These are phyloP conservation scores for Eremothecium sinecaudum DNA, from an alignment of 1,139 yeast genomes.

Conservation along the genomic window DNA sequence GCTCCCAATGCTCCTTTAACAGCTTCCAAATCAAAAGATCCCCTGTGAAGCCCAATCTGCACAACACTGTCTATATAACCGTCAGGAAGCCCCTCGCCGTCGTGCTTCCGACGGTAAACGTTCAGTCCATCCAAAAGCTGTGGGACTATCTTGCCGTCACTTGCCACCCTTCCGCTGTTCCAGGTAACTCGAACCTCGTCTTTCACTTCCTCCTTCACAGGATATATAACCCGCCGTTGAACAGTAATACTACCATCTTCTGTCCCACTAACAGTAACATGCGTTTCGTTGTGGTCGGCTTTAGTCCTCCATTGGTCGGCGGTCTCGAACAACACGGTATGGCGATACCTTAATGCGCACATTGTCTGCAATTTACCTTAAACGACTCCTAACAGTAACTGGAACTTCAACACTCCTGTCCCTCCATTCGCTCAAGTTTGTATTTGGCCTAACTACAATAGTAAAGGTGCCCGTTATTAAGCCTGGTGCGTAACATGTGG, in stretches of 20 bases:
- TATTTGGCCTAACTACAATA: too few species aligned
- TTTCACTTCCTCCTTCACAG: not conserved
- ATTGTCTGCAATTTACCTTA: too few species aligned
- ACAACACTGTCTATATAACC: conserved; percentile 12
- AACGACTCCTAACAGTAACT: too few species aligned
- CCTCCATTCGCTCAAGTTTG: too few species aligned
- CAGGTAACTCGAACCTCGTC: conserved; percentile 16
- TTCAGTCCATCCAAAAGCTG: conserved; percentile 17
- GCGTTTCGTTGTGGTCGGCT: conserved; percentile 13
- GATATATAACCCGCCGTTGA: conserved; percentile 12
- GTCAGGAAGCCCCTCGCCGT: not conserved
- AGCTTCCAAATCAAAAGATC: conserved; percentile 8
- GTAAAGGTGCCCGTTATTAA: too few species aligned
- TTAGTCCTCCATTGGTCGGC: conserved; percentile 13
- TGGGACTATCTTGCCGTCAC: conserved; percentile 5
- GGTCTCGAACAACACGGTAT: conserved; percentile 15
- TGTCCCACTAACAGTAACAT: conserved; percentile 13
- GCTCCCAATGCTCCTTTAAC: not conserved
- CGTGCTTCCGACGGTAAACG: conserved; percentile 12
- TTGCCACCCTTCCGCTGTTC: conserved; percentile 7
- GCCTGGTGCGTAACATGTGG: too few species aligned
- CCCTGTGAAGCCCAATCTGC: conserved; percentile 13
- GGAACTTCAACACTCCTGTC: too few species aligned
- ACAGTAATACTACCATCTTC: conserved; percentile 7
- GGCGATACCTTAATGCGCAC: too few species aligned